phyloP scores from a whole-genome alignment of 257 asterid species.

The Schizonepeta tenuifolia region DNA sequence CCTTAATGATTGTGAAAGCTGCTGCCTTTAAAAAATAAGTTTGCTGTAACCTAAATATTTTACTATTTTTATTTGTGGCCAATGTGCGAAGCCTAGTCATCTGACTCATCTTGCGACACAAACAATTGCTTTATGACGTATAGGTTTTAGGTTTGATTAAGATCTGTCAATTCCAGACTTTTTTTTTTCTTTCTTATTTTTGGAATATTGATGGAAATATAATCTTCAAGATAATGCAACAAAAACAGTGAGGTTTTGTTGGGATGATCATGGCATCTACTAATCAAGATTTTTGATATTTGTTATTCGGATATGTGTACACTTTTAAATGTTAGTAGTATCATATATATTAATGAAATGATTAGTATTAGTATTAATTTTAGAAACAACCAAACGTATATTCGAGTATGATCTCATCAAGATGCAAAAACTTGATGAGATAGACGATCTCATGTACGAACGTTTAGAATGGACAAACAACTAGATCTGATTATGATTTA shows the following conservation, averaged over 20 bases:
- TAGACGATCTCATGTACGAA: too few relatives aligned
- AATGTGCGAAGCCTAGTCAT: conserved; percentile 28
- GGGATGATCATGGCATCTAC: neutral
- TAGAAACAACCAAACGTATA: too few relatives aligned
- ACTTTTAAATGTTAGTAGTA: too few relatives aligned
- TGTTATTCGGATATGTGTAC: neutral
- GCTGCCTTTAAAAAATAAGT: conserved; percentile 19
- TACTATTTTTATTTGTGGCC: conserved; percentile 25
- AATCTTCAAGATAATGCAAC: neutral
- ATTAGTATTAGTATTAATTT: too few relatives aligned
- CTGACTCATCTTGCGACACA: conserved; percentile 18
- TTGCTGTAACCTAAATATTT: conserved; percentile 12
- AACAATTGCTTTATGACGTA: conserved; percentile 26
- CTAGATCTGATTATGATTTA: too few relatives aligned
- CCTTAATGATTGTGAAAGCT: conserved; percentile 31
- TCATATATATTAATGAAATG: too few relatives aligned
- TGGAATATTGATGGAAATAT: neutral
- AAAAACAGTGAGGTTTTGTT: neutral
- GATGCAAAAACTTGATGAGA: too few relatives aligned
- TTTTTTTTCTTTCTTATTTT: neutral
- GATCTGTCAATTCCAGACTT: neutral
- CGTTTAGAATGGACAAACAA: too few relatives aligned
- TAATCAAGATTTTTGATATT: neutral
- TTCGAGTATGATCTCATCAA: too few relatives aligned
- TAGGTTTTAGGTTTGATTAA: conserved; percentile 24